Evolutionary conservation across 148 eudicot species (phyloP), one percentile per base, ranked within the genome.

Genomic region (Silene uniflora): DNA sequence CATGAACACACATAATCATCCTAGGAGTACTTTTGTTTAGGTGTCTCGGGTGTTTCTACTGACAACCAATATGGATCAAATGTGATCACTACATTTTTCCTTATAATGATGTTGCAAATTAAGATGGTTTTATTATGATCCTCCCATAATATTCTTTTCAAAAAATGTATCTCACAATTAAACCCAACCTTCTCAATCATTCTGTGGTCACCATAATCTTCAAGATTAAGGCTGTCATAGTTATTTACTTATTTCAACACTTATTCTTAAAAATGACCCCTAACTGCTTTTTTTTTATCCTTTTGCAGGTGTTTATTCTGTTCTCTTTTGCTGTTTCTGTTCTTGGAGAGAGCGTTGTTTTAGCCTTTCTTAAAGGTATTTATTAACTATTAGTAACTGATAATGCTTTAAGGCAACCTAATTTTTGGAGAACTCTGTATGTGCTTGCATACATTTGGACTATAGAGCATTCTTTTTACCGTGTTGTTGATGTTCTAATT

Each of bases 301-400:
- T 62, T 62, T 62, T 62, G 67, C 67, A 62, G 67, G 67, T 62
- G 67, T 62, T 62, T 62, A 24, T 62, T 62, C 18, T 62, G 67
- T 62, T 62, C 67, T 62, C 67, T 62, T 24, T 62, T 25, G 32
- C 27, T 13, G 67, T 67, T 54, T 75, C 71, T 47, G 39, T 65
- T 66, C 24, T 66, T 66, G 64, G 46, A 62, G 24, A 72, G 65
- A 64, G 55, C 23, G 32, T 62, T 44, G n/a, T 64, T 22, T 64
- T 47, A 12, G 10, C 25, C 55, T 5, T 63, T 74, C 32, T 74
- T 39, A 62, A 61, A 32, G 47, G 56, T 14, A 39, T 19, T 73
- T 7, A 21, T 19, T 72, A 39, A 60, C 63, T 21, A 9, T 21
- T 21, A 60, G 11, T 22, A 29, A 62, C 23, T 47, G 29, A 21